These are phyloP conservation scores for Lasiosphaeria ovina DNA, from an alignment of 495 filamentous ascomycete genomes.

Conservation along the genomic window DNA sequence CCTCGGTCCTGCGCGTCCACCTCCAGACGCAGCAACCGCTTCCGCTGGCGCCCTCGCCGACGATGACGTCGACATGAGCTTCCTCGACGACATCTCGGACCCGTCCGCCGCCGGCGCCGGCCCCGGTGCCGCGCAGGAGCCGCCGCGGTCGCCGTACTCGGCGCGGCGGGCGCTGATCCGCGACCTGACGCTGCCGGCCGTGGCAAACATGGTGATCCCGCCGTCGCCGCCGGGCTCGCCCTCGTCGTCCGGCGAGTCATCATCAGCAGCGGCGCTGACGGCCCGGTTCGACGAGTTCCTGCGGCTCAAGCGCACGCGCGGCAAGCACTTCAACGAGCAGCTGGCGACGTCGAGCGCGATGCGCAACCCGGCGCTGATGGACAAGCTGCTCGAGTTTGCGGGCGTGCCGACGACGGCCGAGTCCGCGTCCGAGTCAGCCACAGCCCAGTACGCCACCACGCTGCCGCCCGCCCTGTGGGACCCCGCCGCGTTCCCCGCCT, in stretches of 20 bases:
- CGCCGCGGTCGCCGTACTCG: slow-evolving; percentile 67
- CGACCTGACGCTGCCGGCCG: slow-evolving; percentile 79
- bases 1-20: slow-evolving; percentile 24
- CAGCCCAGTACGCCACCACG: slow-evolving; percentile 70
- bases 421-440: slow-evolving; percentile 3
- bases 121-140: not conserved
- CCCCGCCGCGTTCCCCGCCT: slow-evolving; percentile 60
- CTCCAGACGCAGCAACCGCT: not conserved
- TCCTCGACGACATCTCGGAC: slow-evolving; percentile 16
- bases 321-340: slow-evolving; percentile 87
- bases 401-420: slow-evolving; percentile 54
- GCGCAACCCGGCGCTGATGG: slow-evolving; percentile 75
- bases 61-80: slow-evolving; percentile 24
- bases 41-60: slow-evolving; percentile 5
- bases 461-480: slow-evolving; percentile 67
- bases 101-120: slow-evolving; percentile 16
- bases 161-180: slow-evolving; percentile 64
- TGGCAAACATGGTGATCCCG: slow-evolving; percentile 78
- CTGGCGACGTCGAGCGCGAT: slow-evolving; percentile 67
- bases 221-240: slow-evolving; percentile 80
- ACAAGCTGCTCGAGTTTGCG: slow-evolving; percentile 78
- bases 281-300: slow-evolving; percentile 83
- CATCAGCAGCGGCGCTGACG: slow-evolving; percentile 44
- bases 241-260: slow-evolving; percentile 52
- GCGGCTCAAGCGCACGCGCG: slow-evolving; percentile 70